Percentiles rank a stretch among this genome's conserved stretches.
These are phyloP conservation scores for Ophiostoma angusticollis DNA, from an alignment of 2,329 filamentous ascomycete genomes.

Conservation along the genomic window DNA sequence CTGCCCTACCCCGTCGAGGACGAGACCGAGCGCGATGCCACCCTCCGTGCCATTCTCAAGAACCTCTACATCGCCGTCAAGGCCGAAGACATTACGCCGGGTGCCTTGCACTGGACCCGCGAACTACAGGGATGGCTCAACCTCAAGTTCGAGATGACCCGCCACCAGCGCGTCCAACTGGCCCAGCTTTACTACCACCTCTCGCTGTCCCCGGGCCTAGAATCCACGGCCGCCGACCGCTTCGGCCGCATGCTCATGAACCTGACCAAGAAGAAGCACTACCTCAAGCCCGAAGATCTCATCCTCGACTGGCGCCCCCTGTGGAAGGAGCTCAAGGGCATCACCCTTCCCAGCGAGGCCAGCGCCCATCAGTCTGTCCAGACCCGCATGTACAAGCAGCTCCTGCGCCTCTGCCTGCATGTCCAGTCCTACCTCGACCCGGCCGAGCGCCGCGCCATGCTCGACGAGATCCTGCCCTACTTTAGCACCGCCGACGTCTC, in stretches of 20 bases:
- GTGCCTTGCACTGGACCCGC: conserved; percentile 91
- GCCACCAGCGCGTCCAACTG: conserved; percentile 68
- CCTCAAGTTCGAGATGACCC: conserved; percentile 92
- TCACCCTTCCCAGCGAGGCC: conserved; percentile 77
- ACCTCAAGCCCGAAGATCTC: conserved; percentile 85
- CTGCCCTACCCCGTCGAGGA: conserved; percentile 83
- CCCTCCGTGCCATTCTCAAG: conserved; percentile 77
- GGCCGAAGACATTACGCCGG: conserved; percentile 86
- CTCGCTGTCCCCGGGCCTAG: conserved; percentile 76
- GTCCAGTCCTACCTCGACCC: conserved; percentile 90
- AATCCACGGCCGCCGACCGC: conserved; percentile 67
- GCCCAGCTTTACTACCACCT: conserved; percentile 92
- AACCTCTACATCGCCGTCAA: conserved; percentile 86
- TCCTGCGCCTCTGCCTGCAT: conserved; percentile 83
- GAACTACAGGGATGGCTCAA: conserved; percentile 92
- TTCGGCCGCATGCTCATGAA: conserved; percentile 96
- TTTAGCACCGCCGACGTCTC: conserved; percentile 91
- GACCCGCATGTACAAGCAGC: conserved; percentile 44
- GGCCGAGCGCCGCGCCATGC: conserved; percentile 65
- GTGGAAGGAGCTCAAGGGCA: conserved; percentile 82
- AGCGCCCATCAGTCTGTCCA: conserved; percentile 48
- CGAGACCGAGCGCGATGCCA: conserved; percentile 61
- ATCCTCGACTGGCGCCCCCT: conserved; percentile 84
- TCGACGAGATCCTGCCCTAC: conserved; percentile 69
- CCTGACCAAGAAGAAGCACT: conserved; percentile 93